These are phyloP conservation scores for Crepidotus variabilis DNA, from an alignment of 768 basidiomycete genomes.

Conservation along the genomic window DNA sequence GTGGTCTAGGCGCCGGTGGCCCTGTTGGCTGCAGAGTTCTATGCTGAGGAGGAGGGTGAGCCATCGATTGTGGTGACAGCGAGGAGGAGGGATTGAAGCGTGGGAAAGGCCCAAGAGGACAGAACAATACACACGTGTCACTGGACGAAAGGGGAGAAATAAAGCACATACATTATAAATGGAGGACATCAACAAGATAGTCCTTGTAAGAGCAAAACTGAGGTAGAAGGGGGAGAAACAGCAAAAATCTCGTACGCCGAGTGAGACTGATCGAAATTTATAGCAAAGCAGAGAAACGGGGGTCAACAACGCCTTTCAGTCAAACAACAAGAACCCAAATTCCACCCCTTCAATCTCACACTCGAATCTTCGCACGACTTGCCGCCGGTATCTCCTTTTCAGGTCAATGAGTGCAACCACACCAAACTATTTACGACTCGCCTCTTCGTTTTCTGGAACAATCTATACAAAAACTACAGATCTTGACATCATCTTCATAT, in stretches of 20 bases:
- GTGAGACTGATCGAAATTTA: background rate
- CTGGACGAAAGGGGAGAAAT: background rate
- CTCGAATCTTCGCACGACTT: constrained; percentile 4
- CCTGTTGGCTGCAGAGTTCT: constrained; percentile 51
- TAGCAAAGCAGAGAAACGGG: background rate
- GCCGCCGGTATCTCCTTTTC: constrained; percentile 15
- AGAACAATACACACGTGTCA: background rate
- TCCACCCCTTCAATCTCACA: background rate
- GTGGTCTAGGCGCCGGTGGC: constrained; percentile 17
- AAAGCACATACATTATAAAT: background rate
- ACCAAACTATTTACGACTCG: background rate
- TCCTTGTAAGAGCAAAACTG: background rate
- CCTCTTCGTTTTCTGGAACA: background rate
- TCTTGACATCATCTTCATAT: background rate
- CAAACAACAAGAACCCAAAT: constrained; percentile 5
- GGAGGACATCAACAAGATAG: background rate
- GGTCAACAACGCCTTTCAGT: background rate
- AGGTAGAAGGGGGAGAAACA: background rate
- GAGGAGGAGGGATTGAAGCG: constrained; percentile 4
- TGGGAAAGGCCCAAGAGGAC: background rate
- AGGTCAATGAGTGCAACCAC: background rate
- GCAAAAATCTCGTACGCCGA: background rate
- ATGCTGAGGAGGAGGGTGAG: constrained; percentile 35
- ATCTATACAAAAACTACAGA: background rate
- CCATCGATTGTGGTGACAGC: constrained; percentile 3